phyloP scores from a whole-genome alignment of 164 flowering plant genomes.

The Cinnamomum micranthum region DNA sequence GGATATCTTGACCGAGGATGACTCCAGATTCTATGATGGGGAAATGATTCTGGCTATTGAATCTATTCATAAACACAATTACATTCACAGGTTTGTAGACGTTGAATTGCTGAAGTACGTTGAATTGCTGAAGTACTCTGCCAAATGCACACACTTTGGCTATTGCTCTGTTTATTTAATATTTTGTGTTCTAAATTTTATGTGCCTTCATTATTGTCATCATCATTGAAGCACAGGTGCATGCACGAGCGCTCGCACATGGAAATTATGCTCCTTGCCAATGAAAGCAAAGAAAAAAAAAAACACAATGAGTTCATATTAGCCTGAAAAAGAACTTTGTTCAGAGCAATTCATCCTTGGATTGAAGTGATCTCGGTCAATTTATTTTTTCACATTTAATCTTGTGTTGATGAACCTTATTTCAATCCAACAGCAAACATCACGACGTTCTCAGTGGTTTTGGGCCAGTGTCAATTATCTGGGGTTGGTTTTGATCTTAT shows the following conservation, averaged over 20 bases:
- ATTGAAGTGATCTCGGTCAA: not conserved
- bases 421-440: not conserved
- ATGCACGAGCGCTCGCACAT: no score
- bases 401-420: not conserved
- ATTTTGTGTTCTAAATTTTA: no score
- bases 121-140: not conserved
- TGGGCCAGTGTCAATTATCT: not conserved
- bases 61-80: conserved; percentile 92
- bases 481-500: not conserved
- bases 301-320: not conserved
- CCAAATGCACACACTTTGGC: not conserved
- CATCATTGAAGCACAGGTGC: no score
- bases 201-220: no score
- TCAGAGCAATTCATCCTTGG: not conserved
- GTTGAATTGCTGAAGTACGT: no score
- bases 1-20: conserved; percentile 88
- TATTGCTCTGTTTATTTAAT: not conserved
- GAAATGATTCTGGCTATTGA: conserved; percentile 93
- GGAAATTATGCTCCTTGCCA: no score
- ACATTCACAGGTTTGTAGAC: conserved; percentile 74
- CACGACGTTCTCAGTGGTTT: not conserved
- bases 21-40: conserved; percentile 90
- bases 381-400: no score
- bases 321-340: not conserved
- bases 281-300: no score